Evolutionary conservation across 2,329 filamentous ascomycete genomes (phyloP), one percentile per base, ranked within the genome.

Genomic region (Xylaria polymorpha): DNA sequence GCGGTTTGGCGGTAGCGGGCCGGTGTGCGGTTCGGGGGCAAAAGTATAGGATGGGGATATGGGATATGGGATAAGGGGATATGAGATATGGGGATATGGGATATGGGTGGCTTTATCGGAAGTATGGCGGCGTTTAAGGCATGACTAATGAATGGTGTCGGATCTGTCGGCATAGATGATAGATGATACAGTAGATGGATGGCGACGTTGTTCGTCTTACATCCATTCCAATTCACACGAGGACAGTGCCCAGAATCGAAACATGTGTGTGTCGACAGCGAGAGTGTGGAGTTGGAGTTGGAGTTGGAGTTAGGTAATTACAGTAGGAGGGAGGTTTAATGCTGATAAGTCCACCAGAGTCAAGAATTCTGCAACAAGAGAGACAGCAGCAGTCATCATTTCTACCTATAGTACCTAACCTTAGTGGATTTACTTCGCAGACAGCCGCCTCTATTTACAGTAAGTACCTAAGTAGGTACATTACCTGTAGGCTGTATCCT

Each of bases 141-240:
- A 56, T 29, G 48, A 41, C 22, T 41, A 15, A 22, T 12, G 2
- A 37, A 43, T 46, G 29, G 25, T 15, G 25, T 50, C 66, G 66
- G 66, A 55, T 64, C 46, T 25, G 44, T 64, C 65, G 65, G 65
- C 37, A 39, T 37, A 39, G 59, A 37, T n/a, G n/a, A n/a, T n/a
- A n/a, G n/a, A n/a, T n/a, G n/a, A n/a, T n/a, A n/a, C n/a, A n/a
- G n/a, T n/a, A n/a, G n/a, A n/a, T n/a, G n/a, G n/a, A n/a, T 20
- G 56, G 25, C 41, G 22, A 46, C 15, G 55, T 43, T 29, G 8
- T 59, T 32, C 41, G 20, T 57, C 50, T 56, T 22, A 56, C 61
- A 25, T 22, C 22, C 56, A 43, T 56, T 48, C 39, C 50, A 44
- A 48, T 53, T 43, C 32, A 51, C 32, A 51, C 22, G 14, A 61